Conservation (phyloP, 805 yeast species). For the Henningerozyma blattae region DNA sequence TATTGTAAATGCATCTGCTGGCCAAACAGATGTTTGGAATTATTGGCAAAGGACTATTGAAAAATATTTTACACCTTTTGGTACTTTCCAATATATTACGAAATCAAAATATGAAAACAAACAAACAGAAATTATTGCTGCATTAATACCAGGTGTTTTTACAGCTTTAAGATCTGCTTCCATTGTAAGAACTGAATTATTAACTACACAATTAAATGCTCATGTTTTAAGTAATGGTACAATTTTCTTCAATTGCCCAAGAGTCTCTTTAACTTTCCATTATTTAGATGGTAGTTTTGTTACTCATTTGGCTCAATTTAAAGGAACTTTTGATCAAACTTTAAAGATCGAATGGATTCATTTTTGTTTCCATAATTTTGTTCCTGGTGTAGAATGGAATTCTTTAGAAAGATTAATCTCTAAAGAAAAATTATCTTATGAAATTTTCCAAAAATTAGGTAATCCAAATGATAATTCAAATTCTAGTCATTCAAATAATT, state of each 20-base stretch:
- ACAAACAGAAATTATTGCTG: constrained; percentile 47
- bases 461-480: constrained; percentile 3
- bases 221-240: constrained; percentile 42
- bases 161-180: constrained; percentile 38
- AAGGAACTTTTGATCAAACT: constrained; percentile 48
- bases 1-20: constrained; percentile 30
- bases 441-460: constrained; percentile 9
- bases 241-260: constrained; percentile 40
- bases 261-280: constrained; percentile 36
- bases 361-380: constrained; percentile 35
- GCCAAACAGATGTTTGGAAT: constrained; percentile 30
- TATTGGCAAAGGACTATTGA: constrained; percentile 39
- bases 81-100: constrained; percentile 35
- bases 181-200: constrained; percentile 38
- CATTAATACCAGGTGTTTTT: constrained; percentile 26
- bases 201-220: constrained; percentile 37
- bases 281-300: constrained; percentile 64
- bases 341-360: constrained; percentile 66
- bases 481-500: not conserved
- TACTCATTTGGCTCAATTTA: constrained; percentile 46
- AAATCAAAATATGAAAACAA: constrained; percentile 34
- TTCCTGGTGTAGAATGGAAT: constrained; percentile 36
- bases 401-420: constrained; percentile 32
- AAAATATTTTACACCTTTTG: constrained; percentile 42
- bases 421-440: constrained; percentile 14